Conservation (phyloP, 176 grass and related monocot genomes). For the Eleusine indica region DNA sequence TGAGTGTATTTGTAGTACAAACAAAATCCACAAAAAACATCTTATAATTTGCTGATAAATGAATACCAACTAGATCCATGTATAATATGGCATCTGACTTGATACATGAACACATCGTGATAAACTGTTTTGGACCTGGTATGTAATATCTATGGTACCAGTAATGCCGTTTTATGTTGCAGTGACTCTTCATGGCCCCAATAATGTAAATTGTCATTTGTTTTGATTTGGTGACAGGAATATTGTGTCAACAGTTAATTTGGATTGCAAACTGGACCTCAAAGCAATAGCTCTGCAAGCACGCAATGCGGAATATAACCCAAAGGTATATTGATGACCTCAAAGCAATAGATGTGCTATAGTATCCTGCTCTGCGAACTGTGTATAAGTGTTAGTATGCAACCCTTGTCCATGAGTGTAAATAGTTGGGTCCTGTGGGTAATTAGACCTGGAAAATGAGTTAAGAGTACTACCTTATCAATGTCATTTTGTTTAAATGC, state of each 20-base stretch:
- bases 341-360: not conserved
- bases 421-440: not conserved
- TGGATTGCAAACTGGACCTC: constrained; percentile 95
- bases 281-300: constrained; percentile 96
- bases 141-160: not conserved
- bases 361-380: not conserved
- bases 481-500: not conserved
- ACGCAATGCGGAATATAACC: constrained; percentile 96
- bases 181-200: not conserved
- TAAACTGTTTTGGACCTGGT: not conserved
- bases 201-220: not conserved
- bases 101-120: not conserved
- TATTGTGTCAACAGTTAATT: constrained; percentile 95
- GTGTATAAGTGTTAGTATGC: not conserved
- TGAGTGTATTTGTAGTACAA: too few species aligned
- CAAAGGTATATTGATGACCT: constrained; percentile 60
- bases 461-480: not conserved
- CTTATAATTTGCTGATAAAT: not conserved
- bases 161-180: not conserved
- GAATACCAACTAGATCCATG: not conserved
- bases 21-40: not conserved
- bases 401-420: not conserved
- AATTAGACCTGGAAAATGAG: not conserved
- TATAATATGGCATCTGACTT: not conserved
- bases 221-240: constrained; percentile 64